Conservation (phyloP, 2,329 filamentous ascomycete species). For the Xylariomycetidae sp. region DNA sequence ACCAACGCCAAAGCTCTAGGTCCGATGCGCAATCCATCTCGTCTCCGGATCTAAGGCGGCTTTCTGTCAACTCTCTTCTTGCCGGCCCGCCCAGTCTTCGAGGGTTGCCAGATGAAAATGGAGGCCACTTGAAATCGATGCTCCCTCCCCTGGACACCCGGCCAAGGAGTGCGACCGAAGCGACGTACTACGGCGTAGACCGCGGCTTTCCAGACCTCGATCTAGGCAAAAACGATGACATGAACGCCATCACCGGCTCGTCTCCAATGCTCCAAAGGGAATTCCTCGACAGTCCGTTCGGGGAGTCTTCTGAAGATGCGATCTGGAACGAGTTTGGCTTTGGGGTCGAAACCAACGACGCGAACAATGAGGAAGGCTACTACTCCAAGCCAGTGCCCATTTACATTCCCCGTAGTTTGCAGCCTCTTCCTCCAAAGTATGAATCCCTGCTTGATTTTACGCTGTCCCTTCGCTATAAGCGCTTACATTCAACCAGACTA, state of each 20-base stretch:
- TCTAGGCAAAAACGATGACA: conserved; percentile 64
- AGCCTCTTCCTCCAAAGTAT: conserved; percentile 40
- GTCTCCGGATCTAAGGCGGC: conserved; percentile 29
- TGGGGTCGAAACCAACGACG: conserved; percentile 39
- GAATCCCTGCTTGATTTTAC: conserved; percentile 5
- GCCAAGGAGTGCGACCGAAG: conserved; percentile 26
- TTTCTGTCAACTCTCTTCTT: conserved; percentile 62
- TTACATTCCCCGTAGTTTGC: conserved; percentile 40
- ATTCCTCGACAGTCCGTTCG: conserved; percentile 20
- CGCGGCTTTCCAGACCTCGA: conserved; percentile 64
- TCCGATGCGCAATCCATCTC: conserved; percentile 12
- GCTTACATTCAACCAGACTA: neutral
- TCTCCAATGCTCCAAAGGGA: conserved; percentile 26
- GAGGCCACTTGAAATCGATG: conserved; percentile 16
- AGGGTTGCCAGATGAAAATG: conserved; percentile 15
- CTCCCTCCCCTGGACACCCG: conserved; percentile 20
- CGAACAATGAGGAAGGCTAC: conserved; percentile 56
- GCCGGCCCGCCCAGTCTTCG: conserved; percentile 39
- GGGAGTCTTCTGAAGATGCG: conserved; percentile 28
- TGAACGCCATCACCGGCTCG: conserved; percentile 51
- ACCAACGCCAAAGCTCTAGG: conserved; percentile 19
- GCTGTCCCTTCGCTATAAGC: neutral
- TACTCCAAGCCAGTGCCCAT: conserved; percentile 65
- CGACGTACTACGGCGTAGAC: conserved; percentile 62
- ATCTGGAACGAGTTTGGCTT: conserved; percentile 40